Percentiles rank a stretch among this genome's conserved stretches.
phyloP scores from a whole-genome alignment of 805 yeast genomes.

The Lachancea mirantina region DNA sequence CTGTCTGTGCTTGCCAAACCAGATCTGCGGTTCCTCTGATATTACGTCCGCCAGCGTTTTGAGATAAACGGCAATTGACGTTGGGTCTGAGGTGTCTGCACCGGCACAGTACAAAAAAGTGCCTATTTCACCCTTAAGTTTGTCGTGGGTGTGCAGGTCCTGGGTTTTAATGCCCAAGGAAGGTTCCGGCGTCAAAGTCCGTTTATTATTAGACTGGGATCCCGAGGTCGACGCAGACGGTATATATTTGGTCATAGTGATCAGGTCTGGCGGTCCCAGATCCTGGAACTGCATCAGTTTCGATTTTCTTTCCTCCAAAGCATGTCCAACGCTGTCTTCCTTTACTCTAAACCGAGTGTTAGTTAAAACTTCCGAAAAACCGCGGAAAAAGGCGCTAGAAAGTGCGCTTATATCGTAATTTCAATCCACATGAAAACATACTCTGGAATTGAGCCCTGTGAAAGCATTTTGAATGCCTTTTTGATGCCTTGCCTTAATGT shows the following conservation, averaged over 20 bases:
- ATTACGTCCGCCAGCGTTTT: slow-evolving; percentile 62
- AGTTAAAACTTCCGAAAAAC: too few species aligned
- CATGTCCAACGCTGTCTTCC: slow-evolving; percentile 52
- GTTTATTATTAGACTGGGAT: slow-evolving; percentile 8
- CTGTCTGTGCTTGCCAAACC: slow-evolving; percentile 72
- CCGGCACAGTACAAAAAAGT: slow-evolving; percentile 72
- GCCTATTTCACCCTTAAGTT: slow-evolving; percentile 48
- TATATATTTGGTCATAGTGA: slow-evolving; percentile 32
- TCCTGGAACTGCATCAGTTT: slow-evolving; percentile 54
- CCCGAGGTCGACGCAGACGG: slow-evolving; percentile 17
- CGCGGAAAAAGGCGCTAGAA: background rate
- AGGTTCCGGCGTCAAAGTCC: slow-evolving; percentile 7
- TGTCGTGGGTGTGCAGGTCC: slow-evolving; percentile 27
- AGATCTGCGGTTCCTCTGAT: slow-evolving; percentile 53
- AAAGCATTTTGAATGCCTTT: slow-evolving; percentile 27
- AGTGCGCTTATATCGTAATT: background rate
- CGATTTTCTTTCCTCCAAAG: slow-evolving; percentile 57
- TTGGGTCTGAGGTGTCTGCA: slow-evolving; percentile 65
- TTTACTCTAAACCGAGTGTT: slow-evolving; percentile 33
- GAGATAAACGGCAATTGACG: slow-evolving; percentile 69
- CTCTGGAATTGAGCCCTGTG: slow-evolving; percentile 63
- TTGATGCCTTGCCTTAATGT: too few species aligned
- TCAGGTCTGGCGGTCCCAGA: slow-evolving; percentile 66
- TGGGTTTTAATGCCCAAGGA: slow-evolving; percentile 7
- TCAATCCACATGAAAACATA: slow-evolving; percentile 24